Percentiles rank a stretch among this genome's conserved stretches.
phyloP scores from a whole-genome alignment of 2,329 filamentous ascomycete genomes.

The Fusarium liriodendri region DNA sequence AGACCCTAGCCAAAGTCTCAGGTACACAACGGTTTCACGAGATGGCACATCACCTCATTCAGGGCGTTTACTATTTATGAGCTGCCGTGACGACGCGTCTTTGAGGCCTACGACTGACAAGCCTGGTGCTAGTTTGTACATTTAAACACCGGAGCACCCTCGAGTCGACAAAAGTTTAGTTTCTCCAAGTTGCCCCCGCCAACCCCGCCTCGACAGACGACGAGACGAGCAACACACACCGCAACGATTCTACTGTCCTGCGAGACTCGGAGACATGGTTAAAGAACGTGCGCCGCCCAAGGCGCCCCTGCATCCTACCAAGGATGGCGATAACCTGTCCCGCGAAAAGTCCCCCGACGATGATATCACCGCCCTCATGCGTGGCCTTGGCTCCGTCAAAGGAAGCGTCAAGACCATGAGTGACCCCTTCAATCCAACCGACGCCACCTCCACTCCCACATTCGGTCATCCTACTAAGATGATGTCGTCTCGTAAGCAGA shows the following conservation, averaged over 20 bases:
- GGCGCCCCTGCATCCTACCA: conserved; percentile 55
- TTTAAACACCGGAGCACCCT: conserved; percentile 37
- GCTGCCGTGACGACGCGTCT: conserved; percentile 8
- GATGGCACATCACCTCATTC: conserved; percentile 26
- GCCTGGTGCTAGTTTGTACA: conserved; percentile 33
- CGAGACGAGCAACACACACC: conserved; percentile 11
- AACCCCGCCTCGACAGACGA: background rate
- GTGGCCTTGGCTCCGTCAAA: conserved; percentile 44
- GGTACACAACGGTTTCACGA: conserved; percentile 32
- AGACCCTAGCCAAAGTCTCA: conserved; percentile 21
- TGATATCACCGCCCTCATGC: conserved; percentile 49
- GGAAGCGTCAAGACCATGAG: conserved; percentile 29
- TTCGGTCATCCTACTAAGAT: conserved; percentile 57
- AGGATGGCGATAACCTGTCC: conserved; percentile 44
- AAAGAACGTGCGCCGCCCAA: conserved; percentile 60
- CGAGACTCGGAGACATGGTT: conserved; percentile 53
- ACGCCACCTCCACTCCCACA: conserved; percentile 40
- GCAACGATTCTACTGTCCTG: conserved; percentile 25
- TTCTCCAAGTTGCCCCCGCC: conserved; percentile 28
- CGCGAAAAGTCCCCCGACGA: conserved; percentile 47
- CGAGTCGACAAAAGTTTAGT: conserved; percentile 27
- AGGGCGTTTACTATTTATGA: conserved; percentile 23
- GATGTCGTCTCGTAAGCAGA: conserved; percentile 64
- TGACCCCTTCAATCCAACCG: conserved; percentile 21
- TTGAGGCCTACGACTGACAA: conserved; percentile 9